Percentiles rank a stretch among this genome's conserved stretches.
Evolutionary conservation across 116 monocot genomes (phyloP).

Genomic region (Iris pallida): DNA sequence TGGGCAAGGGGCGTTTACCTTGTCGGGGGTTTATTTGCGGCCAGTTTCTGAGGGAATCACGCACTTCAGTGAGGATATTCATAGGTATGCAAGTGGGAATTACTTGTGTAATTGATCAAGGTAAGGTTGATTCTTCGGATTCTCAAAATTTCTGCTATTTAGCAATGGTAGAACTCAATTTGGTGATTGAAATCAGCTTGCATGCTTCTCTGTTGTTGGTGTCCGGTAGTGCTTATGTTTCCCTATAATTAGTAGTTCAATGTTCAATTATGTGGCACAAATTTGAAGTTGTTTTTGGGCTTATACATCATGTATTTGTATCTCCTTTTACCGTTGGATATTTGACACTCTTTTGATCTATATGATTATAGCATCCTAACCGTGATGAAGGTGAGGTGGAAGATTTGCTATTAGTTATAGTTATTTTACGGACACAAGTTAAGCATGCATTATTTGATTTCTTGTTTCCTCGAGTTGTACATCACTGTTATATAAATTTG

Average conservation of each 20-base stretch:
- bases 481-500: no score
- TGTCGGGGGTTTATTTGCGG: conserved; percentile 65
- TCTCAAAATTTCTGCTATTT: not conserved
- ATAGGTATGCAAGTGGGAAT: conserved; percentile 68
- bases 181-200: conserved; percentile 3
- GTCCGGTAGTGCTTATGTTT: no score
- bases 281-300: not conserved
- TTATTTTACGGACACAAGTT: no score
- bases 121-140: not conserved
- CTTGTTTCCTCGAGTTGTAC: no score
- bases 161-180: conserved; percentile 1
- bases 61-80: conserved; percentile 64
- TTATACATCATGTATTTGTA: not conserved
- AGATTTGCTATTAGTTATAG: no score
- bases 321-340: not conserved
- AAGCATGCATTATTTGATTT: no score
- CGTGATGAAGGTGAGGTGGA: no score
- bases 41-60: conserved; percentile 63
- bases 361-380: not conserved
- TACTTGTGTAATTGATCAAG: conserved; percentile 87
- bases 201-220: not conserved
- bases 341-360: not conserved
- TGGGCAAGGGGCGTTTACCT: conserved; percentile 38
- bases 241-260: no score
- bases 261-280: not conserved